Evolutionary conservation across 208 protist genomes (phyloP).

Genomic region (Plasmodiophora brassicae): DNA sequence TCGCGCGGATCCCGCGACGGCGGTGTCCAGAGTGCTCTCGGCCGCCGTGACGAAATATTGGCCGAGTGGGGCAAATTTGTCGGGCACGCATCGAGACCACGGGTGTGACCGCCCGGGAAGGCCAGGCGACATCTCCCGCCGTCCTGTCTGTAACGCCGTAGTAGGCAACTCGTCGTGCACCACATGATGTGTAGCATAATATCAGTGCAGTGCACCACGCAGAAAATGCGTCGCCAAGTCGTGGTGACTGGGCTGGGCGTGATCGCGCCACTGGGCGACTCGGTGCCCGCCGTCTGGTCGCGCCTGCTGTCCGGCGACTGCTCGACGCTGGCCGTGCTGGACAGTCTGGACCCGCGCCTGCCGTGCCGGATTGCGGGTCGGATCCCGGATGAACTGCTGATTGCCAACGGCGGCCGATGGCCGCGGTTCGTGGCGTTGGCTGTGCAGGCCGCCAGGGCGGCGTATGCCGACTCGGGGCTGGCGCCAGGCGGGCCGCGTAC

Average conservation of each 20-base stretch:
- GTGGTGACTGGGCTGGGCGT: conserved; percentile 87
- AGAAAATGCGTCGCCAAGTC: conserved; percentile 69
- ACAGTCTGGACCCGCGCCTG: conserved; percentile 42
- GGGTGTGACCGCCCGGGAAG: too few species aligned
- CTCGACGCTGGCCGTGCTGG: too few species aligned
- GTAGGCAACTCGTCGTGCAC: too few species aligned
- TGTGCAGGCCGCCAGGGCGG: background rate
- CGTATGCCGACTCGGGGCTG: background rate
- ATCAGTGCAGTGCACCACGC: too few species aligned
- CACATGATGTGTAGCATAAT: too few species aligned
- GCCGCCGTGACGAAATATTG: too few species aligned
- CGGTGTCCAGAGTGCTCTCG: too few species aligned
- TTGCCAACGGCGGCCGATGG: background rate
- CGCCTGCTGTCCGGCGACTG: conserved; percentile 64
- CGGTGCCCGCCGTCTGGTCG: conserved; percentile 68
- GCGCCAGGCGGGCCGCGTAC: background rate
- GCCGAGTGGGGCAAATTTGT: too few species aligned
- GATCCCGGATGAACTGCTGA: background rate
- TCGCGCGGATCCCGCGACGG: too few species aligned
- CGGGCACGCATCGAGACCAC: too few species aligned
- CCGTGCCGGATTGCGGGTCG: conserved; percentile 33
- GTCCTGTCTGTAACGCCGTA: too few species aligned
- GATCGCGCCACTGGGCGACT: conserved; percentile 80
- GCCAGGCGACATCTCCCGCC: too few species aligned
- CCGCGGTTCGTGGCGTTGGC: background rate